These are phyloP conservation scores for Kuraishia ogatae DNA, from an alignment of 805 yeast species.

Conservation along the genomic window DNA sequence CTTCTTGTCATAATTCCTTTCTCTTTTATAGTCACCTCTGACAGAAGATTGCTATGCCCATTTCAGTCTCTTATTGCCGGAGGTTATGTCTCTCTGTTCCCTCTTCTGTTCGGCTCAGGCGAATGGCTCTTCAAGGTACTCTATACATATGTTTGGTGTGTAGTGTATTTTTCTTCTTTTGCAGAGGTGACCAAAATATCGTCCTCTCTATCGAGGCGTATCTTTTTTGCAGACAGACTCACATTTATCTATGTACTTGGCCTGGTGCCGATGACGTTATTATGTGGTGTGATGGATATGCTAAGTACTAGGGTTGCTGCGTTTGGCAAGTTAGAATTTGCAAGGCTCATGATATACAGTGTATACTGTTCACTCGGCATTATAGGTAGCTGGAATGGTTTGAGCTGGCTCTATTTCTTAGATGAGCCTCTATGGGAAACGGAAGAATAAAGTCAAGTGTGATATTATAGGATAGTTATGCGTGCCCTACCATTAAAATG, in stretches of 20 bases:
- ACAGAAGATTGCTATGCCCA: constrained; percentile 61
- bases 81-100: constrained; percentile 84
- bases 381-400: constrained; percentile 77
- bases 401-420: constrained; percentile 81
- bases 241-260: constrained; percentile 60
- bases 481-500: too few relatives aligned
- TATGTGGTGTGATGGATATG: constrained; percentile 36
- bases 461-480: too few relatives aligned
- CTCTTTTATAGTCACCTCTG: constrained; percentile 64
- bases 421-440: constrained; percentile 38
- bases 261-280: constrained; percentile 52
- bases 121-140: constrained; percentile 72
- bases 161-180: constrained; percentile 64
- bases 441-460: neutral
- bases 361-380: constrained; percentile 85
- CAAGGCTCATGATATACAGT: constrained; percentile 74
- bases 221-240: constrained; percentile 65
- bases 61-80: constrained; percentile 67
- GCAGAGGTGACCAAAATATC: constrained; percentile 52
- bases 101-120: constrained; percentile 70
- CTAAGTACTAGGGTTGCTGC: constrained; percentile 45
- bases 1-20: constrained; percentile 83
- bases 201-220: constrained; percentile 26
- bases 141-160: constrained; percentile 80
- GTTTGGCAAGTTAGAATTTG: constrained; percentile 57